phyloP scores from a whole-genome alignment of 1,284 basidiomycete genomes.

The Moesziomyces sp. region DNA sequence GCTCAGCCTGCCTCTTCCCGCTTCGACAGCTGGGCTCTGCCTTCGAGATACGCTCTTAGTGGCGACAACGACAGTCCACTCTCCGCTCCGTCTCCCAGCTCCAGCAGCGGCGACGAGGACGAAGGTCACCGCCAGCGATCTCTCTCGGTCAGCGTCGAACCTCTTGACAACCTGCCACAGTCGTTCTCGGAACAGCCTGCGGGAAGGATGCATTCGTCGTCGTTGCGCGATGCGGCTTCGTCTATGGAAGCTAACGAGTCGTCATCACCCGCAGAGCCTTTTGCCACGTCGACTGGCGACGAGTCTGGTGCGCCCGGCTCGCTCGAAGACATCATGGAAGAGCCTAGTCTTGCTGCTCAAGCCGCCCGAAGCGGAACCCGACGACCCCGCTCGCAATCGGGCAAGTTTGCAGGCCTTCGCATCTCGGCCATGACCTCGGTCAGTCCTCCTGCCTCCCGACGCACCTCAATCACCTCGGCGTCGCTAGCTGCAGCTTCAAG shows the following conservation, averaged over 20 bases:
- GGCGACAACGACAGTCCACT: conserved; percentile 20
- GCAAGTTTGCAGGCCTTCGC: conserved; percentile 44
- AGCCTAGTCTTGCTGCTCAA: conserved; percentile 12
- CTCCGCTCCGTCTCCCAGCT: conserved; percentile 14
- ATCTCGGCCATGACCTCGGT: conserved; percentile 32
- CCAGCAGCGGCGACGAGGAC: conserved; percentile 16
- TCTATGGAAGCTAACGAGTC: background rate
- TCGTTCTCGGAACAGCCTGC: conserved; percentile 39
- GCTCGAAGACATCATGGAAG: conserved; percentile 46
- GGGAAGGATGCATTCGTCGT: conserved; percentile 19
- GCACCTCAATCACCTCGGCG: conserved; percentile 18
- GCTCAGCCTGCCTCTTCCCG: conserved; percentile 14
- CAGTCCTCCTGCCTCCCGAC: conserved; percentile 17
- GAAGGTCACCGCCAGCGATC: conserved; percentile 4
- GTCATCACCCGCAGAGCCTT: conserved; percentile 16
- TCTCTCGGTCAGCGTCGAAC: conserved; percentile 29
- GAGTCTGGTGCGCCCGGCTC: conserved; percentile 17
- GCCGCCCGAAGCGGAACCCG: background rate
- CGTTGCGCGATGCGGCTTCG: conserved; percentile 11
- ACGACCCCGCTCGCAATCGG: conserved; percentile 34
- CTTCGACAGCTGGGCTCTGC: conserved; percentile 47
- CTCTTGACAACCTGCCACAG: conserved; percentile 20
- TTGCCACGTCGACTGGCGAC: conserved; percentile 17
- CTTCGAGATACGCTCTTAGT: conserved; percentile 7
- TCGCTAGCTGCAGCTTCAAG: background rate